Evolutionary conservation across 2,329 filamentous ascomycete species (phyloP).

Genomic region (Phoma sp.): DNA sequence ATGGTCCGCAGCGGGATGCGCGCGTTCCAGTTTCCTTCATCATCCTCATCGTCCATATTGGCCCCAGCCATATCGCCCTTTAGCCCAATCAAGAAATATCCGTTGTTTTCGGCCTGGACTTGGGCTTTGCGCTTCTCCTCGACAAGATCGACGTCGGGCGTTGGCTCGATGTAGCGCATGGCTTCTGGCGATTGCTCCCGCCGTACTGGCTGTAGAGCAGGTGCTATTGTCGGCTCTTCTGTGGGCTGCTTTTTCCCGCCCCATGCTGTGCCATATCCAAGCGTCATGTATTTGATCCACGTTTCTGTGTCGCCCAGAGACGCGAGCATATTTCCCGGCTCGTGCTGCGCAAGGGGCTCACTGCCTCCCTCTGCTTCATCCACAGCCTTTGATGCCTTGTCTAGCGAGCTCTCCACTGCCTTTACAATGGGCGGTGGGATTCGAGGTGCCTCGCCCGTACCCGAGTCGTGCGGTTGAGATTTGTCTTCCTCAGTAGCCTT

Average conservation of each 20-base stretch:
- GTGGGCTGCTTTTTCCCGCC: slow-evolving; percentile 32
- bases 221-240: not conserved
- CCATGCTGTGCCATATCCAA: slow-evolving; percentile 54
- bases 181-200: slow-evolving; percentile 25
- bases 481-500: slow-evolving; percentile 9
- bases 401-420: slow-evolving; percentile 52
- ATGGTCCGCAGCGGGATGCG: slow-evolving; percentile 70
- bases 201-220: slow-evolving; percentile 1
- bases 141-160: slow-evolving; percentile 53
- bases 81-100: slow-evolving; percentile 71
- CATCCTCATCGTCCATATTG: slow-evolving; percentile 53
- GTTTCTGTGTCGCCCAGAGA: slow-evolving; percentile 54
- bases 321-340: slow-evolving; percentile 36
- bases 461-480: slow-evolving; percentile 10
- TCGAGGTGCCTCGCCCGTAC: slow-evolving; percentile 31
- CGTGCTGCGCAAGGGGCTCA: slow-evolving; percentile 20
- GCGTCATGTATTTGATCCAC: slow-evolving; percentile 58
- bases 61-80: slow-evolving; percentile 66
- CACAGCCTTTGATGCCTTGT: slow-evolving; percentile 50
- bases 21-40: slow-evolving; percentile 45
- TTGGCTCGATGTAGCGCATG: slow-evolving; percentile 46
- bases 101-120: slow-evolving; percentile 52
- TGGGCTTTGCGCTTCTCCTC: slow-evolving; percentile 67
- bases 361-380: slow-evolving; percentile 25
- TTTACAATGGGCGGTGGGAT: slow-evolving; percentile 57